Evolutionary conservation across 1,284 basidiomycete species (phyloP).

Genomic region (Phylloboletellus chloephorus): DNA sequence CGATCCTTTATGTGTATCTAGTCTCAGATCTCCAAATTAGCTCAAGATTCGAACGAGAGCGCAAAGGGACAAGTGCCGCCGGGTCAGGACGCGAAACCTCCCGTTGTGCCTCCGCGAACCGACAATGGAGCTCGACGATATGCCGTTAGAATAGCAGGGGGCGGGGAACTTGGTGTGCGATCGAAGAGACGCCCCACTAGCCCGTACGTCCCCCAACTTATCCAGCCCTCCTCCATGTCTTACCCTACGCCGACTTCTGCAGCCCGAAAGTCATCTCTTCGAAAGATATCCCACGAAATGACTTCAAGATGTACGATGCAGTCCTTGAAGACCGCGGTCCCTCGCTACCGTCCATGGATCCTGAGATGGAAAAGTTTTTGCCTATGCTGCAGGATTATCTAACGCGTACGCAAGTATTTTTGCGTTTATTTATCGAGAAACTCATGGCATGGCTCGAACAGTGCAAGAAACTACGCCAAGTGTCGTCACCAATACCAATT

Average conservation of each 20-base stretch:
- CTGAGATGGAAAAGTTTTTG: constrained; percentile 69
- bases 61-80: constrained; percentile 12
- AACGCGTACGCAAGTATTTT: constrained; percentile 39
- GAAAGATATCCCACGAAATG: constrained; percentile 41
- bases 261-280: constrained; percentile 54
- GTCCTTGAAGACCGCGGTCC: constrained; percentile 42
- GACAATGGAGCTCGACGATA: constrained; percentile 26
- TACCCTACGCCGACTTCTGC: constrained; percentile 9
- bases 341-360: constrained; percentile 37
- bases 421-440: not conserved
- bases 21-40: constrained; percentile 49
- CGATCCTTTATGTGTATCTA: constrained; percentile 18
- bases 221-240: not conserved
- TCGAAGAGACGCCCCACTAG: constrained; percentile 25
- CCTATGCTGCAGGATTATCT: constrained; percentile 69
- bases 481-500: not conserved
- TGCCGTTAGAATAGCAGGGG: constrained; percentile 17
- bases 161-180: constrained; percentile 1
- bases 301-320: constrained; percentile 69
- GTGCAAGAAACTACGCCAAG: constrained; percentile 22
- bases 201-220: constrained; percentile 21
- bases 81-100: constrained; percentile 19
- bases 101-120: constrained; percentile 11
- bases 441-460: constrained; percentile 10
- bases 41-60: constrained; percentile 30